Conservation (phyloP, 805 yeast genomes). For the Myxozyma neglecta region DNA sequence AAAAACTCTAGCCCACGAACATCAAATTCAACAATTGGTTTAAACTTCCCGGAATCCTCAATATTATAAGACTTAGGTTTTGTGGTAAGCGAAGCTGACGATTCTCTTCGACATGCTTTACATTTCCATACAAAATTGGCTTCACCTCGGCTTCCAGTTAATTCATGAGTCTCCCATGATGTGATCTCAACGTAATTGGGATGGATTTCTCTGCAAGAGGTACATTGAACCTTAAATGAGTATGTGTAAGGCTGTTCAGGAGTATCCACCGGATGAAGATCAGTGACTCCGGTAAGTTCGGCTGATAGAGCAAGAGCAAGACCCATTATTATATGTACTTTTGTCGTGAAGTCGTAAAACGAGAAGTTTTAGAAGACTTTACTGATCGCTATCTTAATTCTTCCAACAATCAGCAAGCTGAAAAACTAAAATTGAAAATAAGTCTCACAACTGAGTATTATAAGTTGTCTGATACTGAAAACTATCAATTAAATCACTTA, state of each 20-base stretch:
- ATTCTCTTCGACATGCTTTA: conserved; percentile 54
- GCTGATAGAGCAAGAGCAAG: conserved; percentile 39
- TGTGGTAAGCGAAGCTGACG: conserved; percentile 38
- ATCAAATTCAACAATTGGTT: conserved; percentile 65
- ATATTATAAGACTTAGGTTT: conserved; percentile 39
- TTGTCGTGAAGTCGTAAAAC: background rate
- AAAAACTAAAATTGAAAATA: too few species aligned
- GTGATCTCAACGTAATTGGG: conserved; percentile 45
- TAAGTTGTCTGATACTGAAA: too few species aligned
- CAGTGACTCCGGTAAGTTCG: conserved; percentile 56
- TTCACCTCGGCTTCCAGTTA: conserved; percentile 73
- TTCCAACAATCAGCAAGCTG: too few species aligned
- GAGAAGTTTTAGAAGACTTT: background rate
- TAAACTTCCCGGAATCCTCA: conserved; percentile 48
- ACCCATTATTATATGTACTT: conserved; percentile 15
- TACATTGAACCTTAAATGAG: conserved; percentile 63
- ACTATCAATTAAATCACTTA: too few species aligned
- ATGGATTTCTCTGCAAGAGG: conserved; percentile 75
- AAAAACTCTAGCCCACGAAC: conserved; percentile 79
- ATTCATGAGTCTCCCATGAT: conserved; percentile 36
- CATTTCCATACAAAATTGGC: conserved; percentile 83
- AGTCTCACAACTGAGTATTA: too few species aligned
- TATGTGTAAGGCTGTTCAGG: conserved; percentile 67
- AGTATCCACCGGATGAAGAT: conserved; percentile 60
- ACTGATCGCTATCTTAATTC: too few species aligned